Evolutionary conservation across 768 basidiomycete species (phyloP).

Genomic region (Lactarius sp.): DNA sequence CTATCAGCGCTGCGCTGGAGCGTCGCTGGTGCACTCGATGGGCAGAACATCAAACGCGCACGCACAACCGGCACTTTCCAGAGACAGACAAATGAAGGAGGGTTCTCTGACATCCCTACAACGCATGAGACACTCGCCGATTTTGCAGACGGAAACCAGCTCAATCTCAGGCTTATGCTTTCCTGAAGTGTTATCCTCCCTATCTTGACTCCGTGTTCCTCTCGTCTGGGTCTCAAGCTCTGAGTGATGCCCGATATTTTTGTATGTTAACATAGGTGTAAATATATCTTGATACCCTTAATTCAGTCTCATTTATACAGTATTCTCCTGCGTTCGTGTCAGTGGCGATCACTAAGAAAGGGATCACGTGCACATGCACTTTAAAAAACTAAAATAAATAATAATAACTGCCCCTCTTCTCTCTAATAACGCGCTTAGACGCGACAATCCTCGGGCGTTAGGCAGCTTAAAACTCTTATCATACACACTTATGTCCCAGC

Average conservation of each 20-base stretch:
- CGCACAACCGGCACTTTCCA: constrained; percentile 12
- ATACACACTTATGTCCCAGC: not conserved
- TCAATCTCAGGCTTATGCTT: constrained; percentile 5
- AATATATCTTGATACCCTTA: not conserved
- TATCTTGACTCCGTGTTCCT: not conserved
- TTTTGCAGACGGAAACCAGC: not conserved
- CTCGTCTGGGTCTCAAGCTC: not conserved
- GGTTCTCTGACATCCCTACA: not conserved
- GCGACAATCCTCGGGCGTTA: too few relatives aligned
- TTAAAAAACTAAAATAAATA: not conserved
- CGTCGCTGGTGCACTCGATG: not conserved
- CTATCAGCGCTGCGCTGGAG: constrained; percentile 15
- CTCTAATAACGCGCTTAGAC: too few relatives aligned
- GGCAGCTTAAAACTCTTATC: too few relatives aligned
- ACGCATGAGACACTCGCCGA: not conserved
- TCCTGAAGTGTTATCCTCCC: not conserved
- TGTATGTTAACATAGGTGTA: constrained; percentile 8
- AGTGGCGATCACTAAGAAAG: not conserved
- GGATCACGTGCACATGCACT: not conserved
- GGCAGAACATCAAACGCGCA: not conserved
- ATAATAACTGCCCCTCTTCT: not conserved
- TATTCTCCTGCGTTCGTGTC: too few relatives aligned
- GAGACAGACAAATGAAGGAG: not conserved
- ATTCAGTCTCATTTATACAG: not conserved
- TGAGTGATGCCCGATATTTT: not conserved